phyloP scores from a whole-genome alignment of 179 eudicot species.

The Beta lomatogona region DNA sequence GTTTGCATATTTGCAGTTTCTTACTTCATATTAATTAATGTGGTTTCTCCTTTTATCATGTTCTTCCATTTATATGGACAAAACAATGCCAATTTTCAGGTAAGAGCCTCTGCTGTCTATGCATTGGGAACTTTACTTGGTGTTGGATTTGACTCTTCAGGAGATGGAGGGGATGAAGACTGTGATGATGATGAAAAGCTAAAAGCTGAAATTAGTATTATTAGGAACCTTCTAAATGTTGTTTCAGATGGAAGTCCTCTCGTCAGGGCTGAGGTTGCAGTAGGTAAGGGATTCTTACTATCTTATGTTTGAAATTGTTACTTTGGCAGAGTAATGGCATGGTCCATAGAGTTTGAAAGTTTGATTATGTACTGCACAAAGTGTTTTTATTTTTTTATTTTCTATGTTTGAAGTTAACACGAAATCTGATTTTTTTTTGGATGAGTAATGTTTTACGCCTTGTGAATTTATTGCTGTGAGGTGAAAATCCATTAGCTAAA shows the following conservation, averaged over 20 bases:
- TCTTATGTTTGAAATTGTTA: neutral
- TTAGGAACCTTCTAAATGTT: slow-evolving; percentile 72
- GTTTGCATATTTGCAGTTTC: slow-evolving; percentile 36
- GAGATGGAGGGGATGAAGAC: slow-evolving; percentile 83
- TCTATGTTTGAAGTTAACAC: neutral
- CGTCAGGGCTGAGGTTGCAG: slow-evolving; percentile 94
- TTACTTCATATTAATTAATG: neutral
- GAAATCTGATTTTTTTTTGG: too few species aligned
- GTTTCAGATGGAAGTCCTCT: slow-evolving; percentile 97
- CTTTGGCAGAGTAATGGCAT: neutral
- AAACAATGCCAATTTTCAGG: slow-evolving; percentile 46
- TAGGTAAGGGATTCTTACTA: slow-evolving; percentile 49
- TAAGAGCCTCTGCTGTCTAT: slow-evolving; percentile 92
- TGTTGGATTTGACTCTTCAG: slow-evolving; percentile 79
- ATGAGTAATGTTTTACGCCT: neutral
- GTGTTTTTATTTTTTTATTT: too few species aligned
- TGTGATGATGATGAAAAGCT: slow-evolving; percentile 91
- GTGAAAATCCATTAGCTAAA: neutral
- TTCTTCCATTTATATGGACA: neutral
- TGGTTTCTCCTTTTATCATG: neutral
- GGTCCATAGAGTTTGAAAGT: neutral
- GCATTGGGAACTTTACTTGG: slow-evolving; percentile 88
- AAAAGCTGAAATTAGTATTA: slow-evolving; percentile 70
- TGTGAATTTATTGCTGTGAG: neutral
- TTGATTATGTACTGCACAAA: neutral